Evolutionary conservation across 148 eudicot genomes (phyloP).

Genomic region (Rhododendron griersonianum): DNA sequence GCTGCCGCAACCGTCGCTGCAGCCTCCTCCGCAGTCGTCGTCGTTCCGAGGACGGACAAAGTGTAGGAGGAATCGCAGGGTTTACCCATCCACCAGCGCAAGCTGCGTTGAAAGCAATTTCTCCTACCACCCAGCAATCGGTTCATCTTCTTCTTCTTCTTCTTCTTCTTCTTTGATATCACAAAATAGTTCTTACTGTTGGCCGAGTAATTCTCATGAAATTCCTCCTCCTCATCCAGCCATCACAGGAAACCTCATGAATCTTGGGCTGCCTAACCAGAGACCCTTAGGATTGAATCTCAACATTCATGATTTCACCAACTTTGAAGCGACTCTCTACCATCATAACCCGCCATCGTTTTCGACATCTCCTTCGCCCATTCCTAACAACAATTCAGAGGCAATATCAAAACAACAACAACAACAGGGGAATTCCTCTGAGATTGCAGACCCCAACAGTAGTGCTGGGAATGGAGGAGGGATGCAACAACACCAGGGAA

Average conservation of each 20-base stretch:
- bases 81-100: constrained; percentile 20
- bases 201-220: constrained; percentile 26
- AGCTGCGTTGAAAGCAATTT: constrained; percentile 2
- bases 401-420: not conserved
- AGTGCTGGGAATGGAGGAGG: constrained; percentile 5
- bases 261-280: constrained; percentile 57
- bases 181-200: constrained; percentile 14
- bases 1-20: not conserved
- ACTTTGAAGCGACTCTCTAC: constrained; percentile 37
- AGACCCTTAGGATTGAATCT: constrained; percentile 73
- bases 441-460: not conserved
- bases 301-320: constrained; percentile 64
- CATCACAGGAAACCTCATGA: constrained; percentile 23
- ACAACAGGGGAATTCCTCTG: not conserved
- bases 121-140: constrained; percentile 8
- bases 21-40: not conserved
- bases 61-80: constrained; percentile 26
- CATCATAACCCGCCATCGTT: constrained; percentile 20
- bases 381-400: not conserved
- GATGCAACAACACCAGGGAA: constrained; percentile 34
- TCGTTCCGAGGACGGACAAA: constrained; percentile 26
- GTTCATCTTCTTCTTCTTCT: not conserved
- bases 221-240: constrained; percentile 16
- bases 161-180: not conserved
- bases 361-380: constrained; percentile 13